Conservation (phyloP, 441 rosid genomes). For the Sinapis alba region DNA sequence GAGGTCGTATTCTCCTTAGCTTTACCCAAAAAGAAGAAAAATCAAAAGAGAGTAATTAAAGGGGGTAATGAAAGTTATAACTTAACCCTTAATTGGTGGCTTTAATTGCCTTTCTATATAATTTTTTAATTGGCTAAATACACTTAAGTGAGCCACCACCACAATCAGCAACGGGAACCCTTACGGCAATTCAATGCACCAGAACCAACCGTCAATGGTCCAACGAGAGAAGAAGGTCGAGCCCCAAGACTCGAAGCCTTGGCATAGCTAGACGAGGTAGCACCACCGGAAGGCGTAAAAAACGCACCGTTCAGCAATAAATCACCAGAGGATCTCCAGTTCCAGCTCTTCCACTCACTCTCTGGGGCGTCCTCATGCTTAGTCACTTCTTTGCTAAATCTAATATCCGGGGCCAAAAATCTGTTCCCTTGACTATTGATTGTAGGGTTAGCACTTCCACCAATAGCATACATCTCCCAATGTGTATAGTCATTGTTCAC, state of each 20-base stretch:
- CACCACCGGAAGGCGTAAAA: slow-evolving; percentile 63
- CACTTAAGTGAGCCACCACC: not conserved
- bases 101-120: slow-evolving; percentile 35
- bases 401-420: slow-evolving; percentile 54
- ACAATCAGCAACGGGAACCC: slow-evolving; percentile 60
- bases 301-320: slow-evolving; percentile 65
- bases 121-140: not conserved
- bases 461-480: slow-evolving; percentile 85
- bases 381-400: slow-evolving; percentile 77
- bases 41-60: slow-evolving; percentile 7
- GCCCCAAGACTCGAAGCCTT: slow-evolving; percentile 73
- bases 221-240: slow-evolving; percentile 61
- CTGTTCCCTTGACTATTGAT: slow-evolving; percentile 81
- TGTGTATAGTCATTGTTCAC: slow-evolving; percentile 80
- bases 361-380: slow-evolving; percentile 69
- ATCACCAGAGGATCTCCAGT: slow-evolving; percentile 73
- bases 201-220: slow-evolving; percentile 50
- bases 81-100: slow-evolving; percentile 30
- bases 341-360: slow-evolving; percentile 68
- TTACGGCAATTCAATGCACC: slow-evolving; percentile 62
- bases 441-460: slow-evolving; percentile 75
- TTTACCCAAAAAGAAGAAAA: not conserved
- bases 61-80: slow-evolving; percentile 9
- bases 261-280: slow-evolving; percentile 66
- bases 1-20: slow-evolving; percentile 36